Evolutionary conservation across 2,329 filamentous ascomycete species (phyloP).

Genomic region (Beauveria australis): DNA sequence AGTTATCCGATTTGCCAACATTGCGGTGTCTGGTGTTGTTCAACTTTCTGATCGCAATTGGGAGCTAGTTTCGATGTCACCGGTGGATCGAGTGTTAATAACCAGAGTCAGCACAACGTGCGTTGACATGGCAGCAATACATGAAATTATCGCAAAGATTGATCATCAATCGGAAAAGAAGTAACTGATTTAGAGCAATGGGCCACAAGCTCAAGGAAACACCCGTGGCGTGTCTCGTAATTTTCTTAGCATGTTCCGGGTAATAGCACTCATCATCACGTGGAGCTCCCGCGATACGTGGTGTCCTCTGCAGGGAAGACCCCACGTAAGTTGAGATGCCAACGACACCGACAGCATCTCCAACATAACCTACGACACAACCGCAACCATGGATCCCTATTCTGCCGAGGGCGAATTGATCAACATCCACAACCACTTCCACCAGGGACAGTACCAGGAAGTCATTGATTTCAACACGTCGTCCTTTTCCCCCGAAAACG

Average conservation of each 20-base stretch:
- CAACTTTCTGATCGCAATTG: too few species aligned
- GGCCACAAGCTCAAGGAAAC: neutral
- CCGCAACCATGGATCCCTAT: conserved; percentile 54
- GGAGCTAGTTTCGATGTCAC: too few species aligned
- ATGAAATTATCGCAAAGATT: neutral
- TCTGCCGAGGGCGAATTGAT: conserved; percentile 64
- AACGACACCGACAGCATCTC: neutral
- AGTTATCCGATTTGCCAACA: too few species aligned
- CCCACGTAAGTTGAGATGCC: conserved; percentile 2
- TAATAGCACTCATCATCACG: neutral
- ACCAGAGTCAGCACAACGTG: too few species aligned
- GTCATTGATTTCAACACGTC: conserved; percentile 81
- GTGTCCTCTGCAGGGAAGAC: neutral
- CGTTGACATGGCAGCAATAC: too few species aligned
- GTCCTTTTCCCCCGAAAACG: conserved; percentile 70
- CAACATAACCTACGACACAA: conserved; percentile 14
- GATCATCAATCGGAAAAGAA: too few species aligned
- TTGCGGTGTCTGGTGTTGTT: too few species aligned
- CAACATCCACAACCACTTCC: conserved; percentile 63
- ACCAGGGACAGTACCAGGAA: conserved; percentile 76
- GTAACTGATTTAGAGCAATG: too few species aligned
- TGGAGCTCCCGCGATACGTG: conserved; percentile 4
- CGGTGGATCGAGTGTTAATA: too few species aligned
- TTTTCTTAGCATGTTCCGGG: neutral
- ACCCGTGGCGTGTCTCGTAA: neutral